Evolutionary conservation across 106 monocot genomes (phyloP), one percentile per base, ranked within the genome.

Genomic region (Amphibolis antarctica): DNA sequence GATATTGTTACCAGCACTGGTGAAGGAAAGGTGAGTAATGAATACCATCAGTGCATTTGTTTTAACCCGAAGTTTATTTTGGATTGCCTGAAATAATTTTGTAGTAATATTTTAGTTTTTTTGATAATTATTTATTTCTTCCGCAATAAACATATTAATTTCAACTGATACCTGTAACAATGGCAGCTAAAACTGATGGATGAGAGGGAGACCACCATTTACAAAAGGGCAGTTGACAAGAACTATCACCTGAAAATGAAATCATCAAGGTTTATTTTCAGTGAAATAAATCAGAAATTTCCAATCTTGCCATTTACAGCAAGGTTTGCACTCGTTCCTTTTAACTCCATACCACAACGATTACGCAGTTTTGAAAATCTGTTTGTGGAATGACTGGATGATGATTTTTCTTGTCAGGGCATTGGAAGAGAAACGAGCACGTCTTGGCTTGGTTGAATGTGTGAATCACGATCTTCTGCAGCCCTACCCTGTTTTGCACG

Each of bases 271-370:
- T 93, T 88, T 61, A 93, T 93, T 66, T 93, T 93, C 23, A 88
- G 93, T 51, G 88, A 93, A 69, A 93, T 93, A 72, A 93, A 46
- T 48, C 93, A 92, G 69, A 92, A 85, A 28, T 85, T 76, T 62
- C 87, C 87, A 14, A 84, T 92, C 70, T 78, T 93, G 93, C 93
- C 93, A 15, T 93, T 93, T 69, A 75, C 78, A 66, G 93, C 93
- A 55, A 88, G 88, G 93, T 93, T 53, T 63, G 58, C 27, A n/a
- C 22, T 13, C 7, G 36, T 36, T 49, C 48, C 48, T 49, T 49
- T 49, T 49, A 9, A 49, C 4, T 17, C 11, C 10, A 13, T 49
- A 49, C 15, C 13, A 49, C n/a, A 49, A 49, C 15, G n/a, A 13
- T 49, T 49, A 13, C 10, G 13, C 3, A 9, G 3, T 49, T 49